Evolutionary conservation across 2,329 filamentous ascomycete genomes (phyloP), one percentile per base, ranked within the genome.

Genomic region (Juglanconis oblonga): DNA sequence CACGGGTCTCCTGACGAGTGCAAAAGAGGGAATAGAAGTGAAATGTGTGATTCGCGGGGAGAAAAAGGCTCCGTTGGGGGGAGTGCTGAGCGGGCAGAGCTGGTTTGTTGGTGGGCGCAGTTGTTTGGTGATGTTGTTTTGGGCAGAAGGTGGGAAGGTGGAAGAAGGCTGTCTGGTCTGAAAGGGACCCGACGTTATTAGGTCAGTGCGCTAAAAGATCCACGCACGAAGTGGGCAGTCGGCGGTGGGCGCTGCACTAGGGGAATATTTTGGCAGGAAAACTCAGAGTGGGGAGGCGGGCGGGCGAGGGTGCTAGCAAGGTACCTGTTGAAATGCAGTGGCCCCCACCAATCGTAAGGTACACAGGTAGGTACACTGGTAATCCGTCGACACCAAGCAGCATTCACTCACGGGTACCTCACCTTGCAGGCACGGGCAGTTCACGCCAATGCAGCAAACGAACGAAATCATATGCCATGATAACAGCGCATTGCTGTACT

Each of bases 121-220:
- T 52, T 50, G 49, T 57, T 62, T 54, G 58, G 54, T 53, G 60
- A 62, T 62, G 52, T 59, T 62, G 60, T 62, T 62, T 53, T 62
- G 60, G 60, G 50, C 49, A 52, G 52, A 54, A 52, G 60, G 53
- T 52, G 44, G 49, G 47, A 62, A 54, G 56, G 57, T 59, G 57
- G 60, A 50, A 59, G 58, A 59, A 59, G 48, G 50, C 36, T 40
- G 36, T 8, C 36, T 40, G 31, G n/a, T 38, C 24, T 24, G 40
- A 54, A 45, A 54, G 52, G 52, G 52, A 24, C 52, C 52, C 29
- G 31, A 40, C 52, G 38, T 32, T 33, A 32, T 24, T 24, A 49
- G 52, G 52, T 44, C n/a, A 38, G 52, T 38, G 45, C 52, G 40
- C 52, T 54, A 54, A 45, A 8, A 33, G 52, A 24, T 24, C 52